Percentiles rank a stretch among this genome's conserved stretches.
Conservation (phyloP, 2,329 filamentous ascomycete species). For the Stromatinia cepivora region DNA sequence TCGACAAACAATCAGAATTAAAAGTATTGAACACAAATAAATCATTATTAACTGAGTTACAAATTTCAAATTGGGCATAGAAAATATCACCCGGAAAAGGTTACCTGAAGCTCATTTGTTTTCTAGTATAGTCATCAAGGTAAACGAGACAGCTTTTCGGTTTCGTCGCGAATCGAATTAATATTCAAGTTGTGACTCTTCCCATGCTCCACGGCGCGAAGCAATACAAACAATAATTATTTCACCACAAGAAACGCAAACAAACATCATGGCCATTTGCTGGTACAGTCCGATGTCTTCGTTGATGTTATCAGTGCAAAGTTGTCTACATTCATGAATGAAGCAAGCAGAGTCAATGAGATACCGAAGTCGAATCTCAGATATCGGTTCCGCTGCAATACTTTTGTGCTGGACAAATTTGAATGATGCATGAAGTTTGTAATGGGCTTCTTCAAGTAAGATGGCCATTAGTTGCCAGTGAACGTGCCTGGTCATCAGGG, state of each 20-base stretch:
- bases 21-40: not conserved
- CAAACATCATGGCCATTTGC: no score
- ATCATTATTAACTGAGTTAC: not conserved
- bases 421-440: not conserved
- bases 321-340: not conserved
- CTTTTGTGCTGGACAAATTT: not conserved
- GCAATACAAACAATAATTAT: no score
- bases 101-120: not conserved
- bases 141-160: no score
- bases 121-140: no score
- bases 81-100: not conserved
- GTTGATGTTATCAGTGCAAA: not conserved
- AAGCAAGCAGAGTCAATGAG: not conserved
- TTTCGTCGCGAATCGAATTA: no score
- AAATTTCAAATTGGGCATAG: no score
- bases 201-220: no score
- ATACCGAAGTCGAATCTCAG: conserved; percentile 7
- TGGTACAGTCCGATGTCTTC: not conserved
- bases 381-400: not conserved
- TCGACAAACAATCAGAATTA: not conserved
- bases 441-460: no score
- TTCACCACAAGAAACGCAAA: not conserved
- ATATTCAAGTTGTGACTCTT: no score
- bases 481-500: not conserved
- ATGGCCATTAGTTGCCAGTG: not conserved